A percentile compares a stretch with the other conserved stretches of the same genome.
phyloP scores from a whole-genome alignment of 2,329 filamentous ascomycete genomes.

The Simplicillium aogashimaense region DNA sequence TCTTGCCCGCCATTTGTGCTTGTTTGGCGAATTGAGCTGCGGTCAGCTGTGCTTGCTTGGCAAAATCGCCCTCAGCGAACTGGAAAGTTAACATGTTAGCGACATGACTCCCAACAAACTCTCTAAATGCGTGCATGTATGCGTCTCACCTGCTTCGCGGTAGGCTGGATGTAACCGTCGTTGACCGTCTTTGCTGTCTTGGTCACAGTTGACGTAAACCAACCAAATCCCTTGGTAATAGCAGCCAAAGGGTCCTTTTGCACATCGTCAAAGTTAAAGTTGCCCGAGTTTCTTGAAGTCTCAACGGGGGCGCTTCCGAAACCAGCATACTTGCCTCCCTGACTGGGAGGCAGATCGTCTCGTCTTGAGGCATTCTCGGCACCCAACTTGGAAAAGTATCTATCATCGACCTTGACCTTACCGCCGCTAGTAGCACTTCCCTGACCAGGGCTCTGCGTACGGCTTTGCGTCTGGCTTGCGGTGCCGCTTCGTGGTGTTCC shows the following conservation, averaged over 20 bases:
- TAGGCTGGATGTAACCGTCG: constrained; percentile 84
- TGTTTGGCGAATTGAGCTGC: constrained; percentile 57
- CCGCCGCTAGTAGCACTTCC: constrained; percentile 22
- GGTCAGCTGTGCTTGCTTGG: constrained; percentile 52
- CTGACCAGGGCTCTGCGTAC: constrained; percentile 26
- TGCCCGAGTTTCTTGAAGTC: constrained; percentile 29
- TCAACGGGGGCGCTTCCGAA: constrained; percentile 72
- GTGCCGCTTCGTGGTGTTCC: constrained; percentile 30
- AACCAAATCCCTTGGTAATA: constrained; percentile 85
- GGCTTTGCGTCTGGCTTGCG: constrained; percentile 13
- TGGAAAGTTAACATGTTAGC: constrained; percentile 21
- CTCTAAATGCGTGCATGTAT: too few relatives aligned
- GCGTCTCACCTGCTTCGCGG: constrained; percentile 64
- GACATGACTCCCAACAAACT: constrained; percentile 9
- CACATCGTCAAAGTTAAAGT: constrained; percentile 75
- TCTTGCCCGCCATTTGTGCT: constrained; percentile 60
- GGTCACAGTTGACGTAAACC: constrained; percentile 79
- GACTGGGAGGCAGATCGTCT: constrained; percentile 68
- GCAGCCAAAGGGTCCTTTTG: constrained; percentile 85
- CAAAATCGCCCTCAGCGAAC: constrained; percentile 73
- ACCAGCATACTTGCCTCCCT: constrained; percentile 85
- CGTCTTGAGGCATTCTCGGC: constrained; percentile 70
- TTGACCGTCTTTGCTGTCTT: constrained; percentile 91
- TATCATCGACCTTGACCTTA: constrained; percentile 64
- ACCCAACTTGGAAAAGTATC: constrained; percentile 81